Conservation (phyloP, 805 yeast species). For the Pichia membranifaciens region DNA sequence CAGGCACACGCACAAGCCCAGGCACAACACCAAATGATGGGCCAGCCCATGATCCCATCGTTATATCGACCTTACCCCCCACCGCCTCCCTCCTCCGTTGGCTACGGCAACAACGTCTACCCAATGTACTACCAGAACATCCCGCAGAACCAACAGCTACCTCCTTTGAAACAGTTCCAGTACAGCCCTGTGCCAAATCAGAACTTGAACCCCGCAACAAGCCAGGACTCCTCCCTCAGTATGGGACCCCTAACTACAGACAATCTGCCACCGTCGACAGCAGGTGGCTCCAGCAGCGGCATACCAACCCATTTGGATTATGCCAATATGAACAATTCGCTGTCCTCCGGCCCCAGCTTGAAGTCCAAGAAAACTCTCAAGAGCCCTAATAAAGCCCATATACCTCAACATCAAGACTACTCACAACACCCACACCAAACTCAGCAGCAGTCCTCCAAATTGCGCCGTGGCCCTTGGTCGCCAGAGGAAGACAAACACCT, state of each 20-base stretch:
- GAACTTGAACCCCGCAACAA: too few species aligned
- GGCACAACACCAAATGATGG: slow-evolving; percentile 1
- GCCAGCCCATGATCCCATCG: neutral
- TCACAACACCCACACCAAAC: slow-evolving; percentile 2
- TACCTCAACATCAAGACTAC: slow-evolving; percentile 6
- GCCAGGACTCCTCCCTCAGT: too few species aligned
- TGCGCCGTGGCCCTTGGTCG: slow-evolving; percentile 83
- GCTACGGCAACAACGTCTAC: neutral
- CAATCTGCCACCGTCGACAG: too few species aligned
- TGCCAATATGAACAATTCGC: too few species aligned
- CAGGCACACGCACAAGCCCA: neutral
- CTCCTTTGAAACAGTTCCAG: neutral
- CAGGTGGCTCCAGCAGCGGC: too few species aligned
- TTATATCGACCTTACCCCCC: slow-evolving; percentile 7
- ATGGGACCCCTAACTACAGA: too few species aligned
- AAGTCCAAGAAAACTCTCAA: neutral
- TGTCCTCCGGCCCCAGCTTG: too few species aligned
- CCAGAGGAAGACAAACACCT: slow-evolving; percentile 74
- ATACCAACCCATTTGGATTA: too few species aligned
- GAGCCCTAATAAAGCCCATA: neutral
- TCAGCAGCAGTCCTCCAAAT: slow-evolving; percentile 11
- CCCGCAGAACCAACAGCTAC: neutral
- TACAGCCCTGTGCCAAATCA: too few species aligned
- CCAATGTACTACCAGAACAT: slow-evolving; percentile 1
- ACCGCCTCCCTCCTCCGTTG: neutral